Percentiles rank a stretch among this genome's conserved stretches.
phyloP scores from a whole-genome alignment of 2,329 filamentous ascomycete genomes.

The Saccharata proteae region DNA sequence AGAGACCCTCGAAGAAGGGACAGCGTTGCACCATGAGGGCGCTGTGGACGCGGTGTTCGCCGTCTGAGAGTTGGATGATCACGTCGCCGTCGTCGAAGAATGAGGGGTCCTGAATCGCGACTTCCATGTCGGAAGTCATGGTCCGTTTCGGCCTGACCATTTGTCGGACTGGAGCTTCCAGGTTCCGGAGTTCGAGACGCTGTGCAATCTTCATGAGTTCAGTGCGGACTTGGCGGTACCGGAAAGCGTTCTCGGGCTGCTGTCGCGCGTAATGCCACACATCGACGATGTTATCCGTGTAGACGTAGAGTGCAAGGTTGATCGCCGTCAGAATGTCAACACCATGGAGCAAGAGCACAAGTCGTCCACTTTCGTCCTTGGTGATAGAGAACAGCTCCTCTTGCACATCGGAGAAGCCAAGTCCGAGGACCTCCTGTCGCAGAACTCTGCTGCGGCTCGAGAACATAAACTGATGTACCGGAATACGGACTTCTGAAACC shows the following conservation, averaged over 20 bases:
- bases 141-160: conserved; percentile 55
- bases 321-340: conserved; percentile 69
- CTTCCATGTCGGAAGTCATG: conserved; percentile 57
- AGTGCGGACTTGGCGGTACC: conserved; percentile 66
- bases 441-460: conserved; percentile 61
- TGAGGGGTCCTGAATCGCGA: conserved; percentile 52
- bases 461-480: conserved; percentile 73
- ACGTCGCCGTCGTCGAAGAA: conserved; percentile 77
- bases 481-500: conserved; percentile 57
- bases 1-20: conserved; percentile 84
- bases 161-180: conserved; percentile 67
- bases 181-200: conserved; percentile 53
- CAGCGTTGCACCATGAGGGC: conserved; percentile 70
- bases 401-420: conserved; percentile 42
- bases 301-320: conserved; percentile 68
- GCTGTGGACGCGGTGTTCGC: conserved; percentile 60
- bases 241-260: conserved; percentile 51
- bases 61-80: conserved; percentile 65
- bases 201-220: conserved; percentile 83
- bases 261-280: conserved; percentile 73
- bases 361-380: conserved; percentile 37
- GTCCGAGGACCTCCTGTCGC: conserved; percentile 39
- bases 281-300: conserved; percentile 68
- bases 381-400: conserved; percentile 52
- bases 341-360: conserved; percentile 52